Percentiles rank a stretch among this genome's conserved stretches.
Evolutionary conservation across 75 land plant genomes (phyloP).

Genomic region (Pinus albicaulis): DNA sequence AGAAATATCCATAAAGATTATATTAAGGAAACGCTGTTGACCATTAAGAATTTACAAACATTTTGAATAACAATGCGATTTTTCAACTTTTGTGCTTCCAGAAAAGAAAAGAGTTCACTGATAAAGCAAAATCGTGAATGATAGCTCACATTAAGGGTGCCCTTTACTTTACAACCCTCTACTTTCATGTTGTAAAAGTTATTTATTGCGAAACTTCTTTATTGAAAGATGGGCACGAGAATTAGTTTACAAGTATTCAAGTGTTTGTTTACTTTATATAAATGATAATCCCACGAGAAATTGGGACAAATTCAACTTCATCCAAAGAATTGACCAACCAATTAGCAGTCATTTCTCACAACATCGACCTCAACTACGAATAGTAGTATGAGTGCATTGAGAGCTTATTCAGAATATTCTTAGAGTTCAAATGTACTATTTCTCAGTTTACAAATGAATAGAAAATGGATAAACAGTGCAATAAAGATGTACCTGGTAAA

Average conservation of each 20-base stretch:
- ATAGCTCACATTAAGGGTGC: neutral
- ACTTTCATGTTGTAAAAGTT: neutral
- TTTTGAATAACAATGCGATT: neutral
- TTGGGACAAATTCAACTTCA: neutral
- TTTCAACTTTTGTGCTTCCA: neutral
- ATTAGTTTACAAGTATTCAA: neutral
- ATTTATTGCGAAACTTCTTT: neutral
- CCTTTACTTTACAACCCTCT: neutral
- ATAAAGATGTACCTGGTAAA: neutral
- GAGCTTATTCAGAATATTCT: neutral
- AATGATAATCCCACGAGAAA: neutral
- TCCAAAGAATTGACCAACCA: neutral
- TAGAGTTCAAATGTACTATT: neutral
- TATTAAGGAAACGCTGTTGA: neutral
- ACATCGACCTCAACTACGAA: neutral
- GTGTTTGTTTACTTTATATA: neutral
- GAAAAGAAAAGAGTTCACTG: neutral
- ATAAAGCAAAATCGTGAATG: neutral
- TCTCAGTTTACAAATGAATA: constrained; percentile 3
- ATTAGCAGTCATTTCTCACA: neutral
- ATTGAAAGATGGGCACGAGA: neutral
- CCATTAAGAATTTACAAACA: neutral
- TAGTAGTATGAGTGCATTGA: neutral
- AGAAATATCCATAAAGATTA: no score
- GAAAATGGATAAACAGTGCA: neutral